phyloP scores from a whole-genome alignment of 495 filamentous ascomycete species.

The Hyaloscypha finlandica region DNA sequence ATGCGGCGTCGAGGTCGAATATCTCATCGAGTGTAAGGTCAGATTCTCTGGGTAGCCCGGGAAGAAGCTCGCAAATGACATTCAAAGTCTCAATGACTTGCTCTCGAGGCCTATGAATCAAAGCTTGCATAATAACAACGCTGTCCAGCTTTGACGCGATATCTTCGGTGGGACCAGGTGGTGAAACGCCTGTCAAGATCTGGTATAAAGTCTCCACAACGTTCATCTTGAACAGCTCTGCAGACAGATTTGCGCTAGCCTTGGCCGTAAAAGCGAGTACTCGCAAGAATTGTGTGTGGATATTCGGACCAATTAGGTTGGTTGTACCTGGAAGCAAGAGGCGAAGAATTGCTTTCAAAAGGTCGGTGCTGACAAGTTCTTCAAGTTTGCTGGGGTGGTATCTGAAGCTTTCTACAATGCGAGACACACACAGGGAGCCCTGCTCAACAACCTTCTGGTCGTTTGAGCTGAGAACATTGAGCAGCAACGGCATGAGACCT shows the following conservation, averaged over 20 bases:
- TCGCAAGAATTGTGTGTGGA: conserved; percentile 94
- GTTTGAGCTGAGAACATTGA: conserved; percentile 85
- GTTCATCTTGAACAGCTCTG: conserved; percentile 93
- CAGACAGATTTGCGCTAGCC: conserved; percentile 83
- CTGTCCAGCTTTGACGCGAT: conserved; percentile 91
- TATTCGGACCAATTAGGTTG: conserved; percentile 90
- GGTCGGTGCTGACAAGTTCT: conserved; percentile 82
- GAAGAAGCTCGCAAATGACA: conserved; percentile 95
- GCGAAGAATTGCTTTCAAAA: conserved; percentile 85
- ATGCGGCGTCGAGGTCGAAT: conserved; percentile 38
- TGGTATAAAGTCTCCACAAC: conserved; percentile 98
- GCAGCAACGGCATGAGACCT: conserved; percentile 93
- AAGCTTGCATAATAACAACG: conserved; percentile 96
- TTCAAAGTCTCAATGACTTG: conserved; percentile 97
- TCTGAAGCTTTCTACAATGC: conserved; percentile 95
- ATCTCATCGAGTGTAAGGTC: conserved; percentile 56
- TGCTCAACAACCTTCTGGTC: conserved; percentile 98
- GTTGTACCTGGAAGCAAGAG: conserved; percentile 92
- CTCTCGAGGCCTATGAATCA: conserved; percentile 95
- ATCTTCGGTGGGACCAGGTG: conserved; percentile 77
- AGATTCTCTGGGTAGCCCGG: conserved; percentile 56
- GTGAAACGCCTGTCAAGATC: conserved; percentile 94
- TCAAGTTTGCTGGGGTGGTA: conserved; percentile 84
- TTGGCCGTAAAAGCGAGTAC: conserved; percentile 86
- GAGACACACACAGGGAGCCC: conserved; percentile 92